Evolutionary conservation across 345 rosid genomes (phyloP).

Genomic region (Gossypium turneri): DNA sequence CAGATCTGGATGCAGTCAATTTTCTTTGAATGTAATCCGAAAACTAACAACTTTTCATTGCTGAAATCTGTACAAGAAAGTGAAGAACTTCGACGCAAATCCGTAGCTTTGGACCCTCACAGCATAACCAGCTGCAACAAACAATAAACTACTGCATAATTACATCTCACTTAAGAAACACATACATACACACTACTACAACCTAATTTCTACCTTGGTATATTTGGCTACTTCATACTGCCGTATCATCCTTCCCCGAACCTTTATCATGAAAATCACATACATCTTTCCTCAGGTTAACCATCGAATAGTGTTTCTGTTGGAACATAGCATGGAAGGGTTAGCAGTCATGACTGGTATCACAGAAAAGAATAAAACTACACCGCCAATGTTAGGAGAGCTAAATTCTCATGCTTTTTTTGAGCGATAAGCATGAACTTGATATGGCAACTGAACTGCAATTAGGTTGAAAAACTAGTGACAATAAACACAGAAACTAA

Average conservation of each 20-base stretch:
- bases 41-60: neutral
- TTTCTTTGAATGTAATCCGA: neutral
- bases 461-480: neutral
- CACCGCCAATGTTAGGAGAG: neutral
- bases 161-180: neutral
- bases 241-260: neutral
- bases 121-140: slow-evolving; percentile 2
- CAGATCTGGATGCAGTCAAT: neutral
- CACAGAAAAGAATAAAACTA: neutral
- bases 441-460: neutral
- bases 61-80: neutral
- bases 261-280: neutral
- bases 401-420: neutral
- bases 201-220: neutral
- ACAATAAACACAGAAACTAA: neutral
- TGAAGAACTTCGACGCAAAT: neutral
- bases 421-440: neutral
- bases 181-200: too few species aligned
- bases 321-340: neutral
- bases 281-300: neutral
- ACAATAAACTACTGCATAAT: neutral
- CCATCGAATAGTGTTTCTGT: neutral
- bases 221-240: neutral
- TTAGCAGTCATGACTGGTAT: neutral
- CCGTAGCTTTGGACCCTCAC: neutral